Evolutionary conservation across 2,329 filamentous ascomycete species (phyloP), one percentile per base, ranked within the genome.

Genomic region (Rutstroemia sp.): DNA sequence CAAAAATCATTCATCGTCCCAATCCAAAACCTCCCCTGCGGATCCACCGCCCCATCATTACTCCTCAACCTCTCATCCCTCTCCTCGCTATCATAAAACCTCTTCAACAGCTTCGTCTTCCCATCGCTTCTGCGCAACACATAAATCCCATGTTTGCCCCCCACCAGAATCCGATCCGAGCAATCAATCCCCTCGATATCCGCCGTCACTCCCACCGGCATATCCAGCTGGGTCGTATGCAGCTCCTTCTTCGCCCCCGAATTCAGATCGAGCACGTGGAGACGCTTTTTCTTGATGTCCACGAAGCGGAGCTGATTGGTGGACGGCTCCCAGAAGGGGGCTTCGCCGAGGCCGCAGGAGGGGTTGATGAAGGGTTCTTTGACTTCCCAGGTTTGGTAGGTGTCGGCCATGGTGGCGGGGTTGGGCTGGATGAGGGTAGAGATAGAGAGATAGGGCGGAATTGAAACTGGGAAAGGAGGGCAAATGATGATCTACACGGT

Each of bases 1-100:
- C 67, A 67, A 55, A 89, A 86, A 67, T 95, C 89, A 60, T 89
- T 94, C 88, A 96, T 95, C 60, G 82, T 82, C 7, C 90, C 89
- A 5, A 91, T 77, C 87, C 89, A 95, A 73, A 92, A 94, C 36
- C 89, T 78, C 34, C 92, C 91, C 60, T 84, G 79, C 25, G 83
- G 84, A 68, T 96, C 91, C 51, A 89, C 83, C 5, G 84, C 87
- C 48, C 91, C 91, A 68, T 96, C 92, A 68, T 96, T 96, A 71
- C 87, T 79, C 56, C 83, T 75, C 69, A 88, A 76, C 21, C 83
- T 73, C 57, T 64, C 63, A 56, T 69, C 65, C 21, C 61, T 61
- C 8, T 66, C 62, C 42, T 63, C 60, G 2, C 48, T 61, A 48
- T 74, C 71, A 60, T 69, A 65, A 65, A 81, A 82, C 58, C 71